Conservation (phyloP, 495 filamentous ascomycete species). For the Articulospora tetracladia region DNA sequence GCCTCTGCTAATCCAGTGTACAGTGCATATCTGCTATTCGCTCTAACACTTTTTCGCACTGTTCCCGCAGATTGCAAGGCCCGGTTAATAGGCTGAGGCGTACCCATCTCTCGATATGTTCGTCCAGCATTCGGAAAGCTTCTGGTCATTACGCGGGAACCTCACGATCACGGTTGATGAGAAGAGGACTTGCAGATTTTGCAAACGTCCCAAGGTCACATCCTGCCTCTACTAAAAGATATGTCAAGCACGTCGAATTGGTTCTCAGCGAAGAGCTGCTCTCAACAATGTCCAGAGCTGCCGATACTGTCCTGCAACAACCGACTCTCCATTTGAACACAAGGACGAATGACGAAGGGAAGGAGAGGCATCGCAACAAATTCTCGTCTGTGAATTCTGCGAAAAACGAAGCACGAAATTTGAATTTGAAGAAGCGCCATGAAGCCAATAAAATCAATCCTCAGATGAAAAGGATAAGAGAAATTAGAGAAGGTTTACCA, state of each 20-base stretch:
- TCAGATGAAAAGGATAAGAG: neutral
- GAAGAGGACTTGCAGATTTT: no score
- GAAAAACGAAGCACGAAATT: no score
- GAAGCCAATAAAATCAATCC: neutral
- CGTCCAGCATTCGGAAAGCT: neutral
- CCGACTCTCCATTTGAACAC: neutral
- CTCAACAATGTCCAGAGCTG: neutral
- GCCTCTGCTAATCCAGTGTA: neutral
- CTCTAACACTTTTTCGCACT: neutral
- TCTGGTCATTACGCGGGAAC: neutral
- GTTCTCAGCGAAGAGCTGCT: neutral
- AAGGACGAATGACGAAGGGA: neutral
- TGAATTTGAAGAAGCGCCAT: neutral
- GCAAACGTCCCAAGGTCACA: no score
- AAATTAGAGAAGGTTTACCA: slow-evolving; percentile 47
- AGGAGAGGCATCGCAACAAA: no score
- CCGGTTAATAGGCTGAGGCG: neutral
- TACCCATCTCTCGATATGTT: neutral
- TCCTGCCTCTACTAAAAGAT: no score
- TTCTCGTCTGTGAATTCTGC: no score
- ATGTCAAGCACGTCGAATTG: neutral
- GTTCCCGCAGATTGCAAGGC: neutral
- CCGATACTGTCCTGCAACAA: neutral
- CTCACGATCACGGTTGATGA: no score
- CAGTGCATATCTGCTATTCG: neutral